Conservation (phyloP, 805 yeast genomes). For the Ascoidea tarda region DNA sequence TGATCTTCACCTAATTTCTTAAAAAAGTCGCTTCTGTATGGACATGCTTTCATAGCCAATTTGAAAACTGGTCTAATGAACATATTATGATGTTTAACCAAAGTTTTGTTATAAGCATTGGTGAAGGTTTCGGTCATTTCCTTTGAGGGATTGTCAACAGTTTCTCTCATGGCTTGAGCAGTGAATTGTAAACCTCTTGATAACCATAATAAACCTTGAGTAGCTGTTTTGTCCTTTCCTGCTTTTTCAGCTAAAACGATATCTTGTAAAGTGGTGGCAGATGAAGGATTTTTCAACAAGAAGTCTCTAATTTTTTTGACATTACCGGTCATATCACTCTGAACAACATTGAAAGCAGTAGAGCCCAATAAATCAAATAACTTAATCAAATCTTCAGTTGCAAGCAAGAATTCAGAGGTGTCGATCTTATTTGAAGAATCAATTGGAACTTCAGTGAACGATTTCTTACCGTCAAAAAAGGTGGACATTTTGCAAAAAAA, state of each 20-base stretch:
- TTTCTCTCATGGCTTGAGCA: slow-evolving; percentile 78
- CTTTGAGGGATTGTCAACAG: slow-evolving; percentile 40
- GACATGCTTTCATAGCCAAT: slow-evolving; percentile 92
- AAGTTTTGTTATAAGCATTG: slow-evolving; percentile 70
- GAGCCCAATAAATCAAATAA: slow-evolving; percentile 77
- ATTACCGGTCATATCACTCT: slow-evolving; percentile 80
- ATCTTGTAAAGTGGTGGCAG: slow-evolving; percentile 60
- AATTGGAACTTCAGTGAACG: slow-evolving; percentile 65
- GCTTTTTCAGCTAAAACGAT: slow-evolving; percentile 62
- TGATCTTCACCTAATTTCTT: slow-evolving; percentile 69
- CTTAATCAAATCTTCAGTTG: slow-evolving; percentile 71
- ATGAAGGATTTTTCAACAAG: slow-evolving; percentile 48
- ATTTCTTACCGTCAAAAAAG: slow-evolving; percentile 65
- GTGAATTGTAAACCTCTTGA: slow-evolving; percentile 80
- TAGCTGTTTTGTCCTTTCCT: slow-evolving; percentile 57
- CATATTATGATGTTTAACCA: slow-evolving; percentile 71
- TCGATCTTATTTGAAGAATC: slow-evolving; percentile 43
- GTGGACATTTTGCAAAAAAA: slow-evolving; percentile 38
- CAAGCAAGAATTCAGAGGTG: slow-evolving; percentile 67
- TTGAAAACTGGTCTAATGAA: slow-evolving; percentile 77
- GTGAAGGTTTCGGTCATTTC: slow-evolving; percentile 73
- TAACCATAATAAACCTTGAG: slow-evolving; percentile 85
- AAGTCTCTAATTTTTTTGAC: slow-evolving; percentile 60
- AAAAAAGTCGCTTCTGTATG: slow-evolving; percentile 78
- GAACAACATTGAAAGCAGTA: slow-evolving; percentile 74